These are phyloP conservation scores for Colletotrichum sp. DNA, from an alignment of 2,329 filamentous ascomycete genomes.

Conservation along the genomic window DNA sequence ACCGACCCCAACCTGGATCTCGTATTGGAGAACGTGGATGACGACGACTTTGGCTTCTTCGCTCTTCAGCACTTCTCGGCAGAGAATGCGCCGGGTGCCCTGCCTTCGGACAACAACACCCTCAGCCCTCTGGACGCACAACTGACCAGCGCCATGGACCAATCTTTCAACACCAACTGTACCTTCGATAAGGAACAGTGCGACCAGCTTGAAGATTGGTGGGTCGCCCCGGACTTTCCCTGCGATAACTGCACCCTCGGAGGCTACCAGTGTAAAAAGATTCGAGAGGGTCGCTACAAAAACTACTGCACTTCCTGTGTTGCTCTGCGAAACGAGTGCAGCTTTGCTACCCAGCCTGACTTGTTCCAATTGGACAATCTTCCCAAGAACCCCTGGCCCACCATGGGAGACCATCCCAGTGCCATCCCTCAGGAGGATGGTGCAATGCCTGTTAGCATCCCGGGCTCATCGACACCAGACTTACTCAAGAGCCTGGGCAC, in stretches of 20 bases:
- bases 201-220: constrained; percentile 33
- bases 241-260: constrained; percentile 58
- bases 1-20: constrained; percentile 53
- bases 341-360: constrained; percentile 44
- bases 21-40: constrained; percentile 59
- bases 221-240: constrained; percentile 51
- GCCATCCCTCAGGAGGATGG: constrained; percentile 38
- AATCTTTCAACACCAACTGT: background rate
- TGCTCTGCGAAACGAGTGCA: constrained; percentile 63
- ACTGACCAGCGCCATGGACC: background rate
- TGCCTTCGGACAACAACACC: background rate
- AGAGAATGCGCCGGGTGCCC: constrained; percentile 37
- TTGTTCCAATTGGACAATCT: constrained; percentile 27
- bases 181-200: background rate
- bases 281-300: constrained; percentile 63
- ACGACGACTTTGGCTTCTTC: constrained; percentile 65
- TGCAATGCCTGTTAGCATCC: constrained; percentile 23
- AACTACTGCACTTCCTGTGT: constrained; percentile 69
- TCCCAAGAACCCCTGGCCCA: constrained; percentile 28
- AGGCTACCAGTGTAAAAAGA: constrained; percentile 64
- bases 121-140: background rate
- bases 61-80: constrained; percentile 62
- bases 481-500: constrained; percentile 26
- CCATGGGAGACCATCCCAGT: constrained; percentile 29
- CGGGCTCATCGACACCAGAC: constrained; percentile 26